Percentiles rank a stretch among this genome's conserved stretches.
Conservation (phyloP, 179 eudicot species). For the Sideroxylon spinosum region DNA sequence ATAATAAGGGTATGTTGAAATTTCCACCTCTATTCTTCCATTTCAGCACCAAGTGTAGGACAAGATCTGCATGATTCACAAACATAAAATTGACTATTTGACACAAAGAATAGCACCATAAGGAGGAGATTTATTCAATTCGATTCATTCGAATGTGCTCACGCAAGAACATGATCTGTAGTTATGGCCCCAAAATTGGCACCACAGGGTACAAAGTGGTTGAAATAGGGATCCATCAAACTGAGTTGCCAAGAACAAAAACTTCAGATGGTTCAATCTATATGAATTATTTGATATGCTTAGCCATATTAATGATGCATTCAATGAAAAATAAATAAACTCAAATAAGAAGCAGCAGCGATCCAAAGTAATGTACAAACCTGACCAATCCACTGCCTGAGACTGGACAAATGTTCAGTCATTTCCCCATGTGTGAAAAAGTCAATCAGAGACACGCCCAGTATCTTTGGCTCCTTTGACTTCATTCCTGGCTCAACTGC, state of each 20-base stretch:
- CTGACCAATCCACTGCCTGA: conserved; percentile 45
- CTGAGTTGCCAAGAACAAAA: neutral
- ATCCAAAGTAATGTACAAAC: conserved; percentile 32
- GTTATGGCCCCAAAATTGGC: neutral
- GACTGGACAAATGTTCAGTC: conserved; percentile 55
- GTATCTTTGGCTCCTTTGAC: conserved; percentile 36
- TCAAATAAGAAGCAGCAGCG: neutral
- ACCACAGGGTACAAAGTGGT: too few relatives aligned
- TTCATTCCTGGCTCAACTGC: conserved; percentile 23
- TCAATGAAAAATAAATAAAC: neutral
- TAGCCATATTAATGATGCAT: neutral
- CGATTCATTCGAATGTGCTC: neutral
- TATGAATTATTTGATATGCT: too few relatives aligned
- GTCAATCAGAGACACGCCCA: conserved; percentile 63
- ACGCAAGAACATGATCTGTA: neutral
- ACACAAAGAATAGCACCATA: neutral
- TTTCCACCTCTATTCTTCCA: neutral
- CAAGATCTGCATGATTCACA: neutral
- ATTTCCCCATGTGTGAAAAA: conserved; percentile 58
- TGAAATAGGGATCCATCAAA: too few relatives aligned
- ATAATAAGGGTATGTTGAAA: neutral
- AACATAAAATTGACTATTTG: neutral
- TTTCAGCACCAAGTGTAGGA: conserved; percentile 7
- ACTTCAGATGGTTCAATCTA: neutral
- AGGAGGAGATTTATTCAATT: neutral